Percentiles rank a stretch among this genome's conserved stretches.
Conservation (phyloP, 345 rosid species). For the Triadica sebifera region DNA sequence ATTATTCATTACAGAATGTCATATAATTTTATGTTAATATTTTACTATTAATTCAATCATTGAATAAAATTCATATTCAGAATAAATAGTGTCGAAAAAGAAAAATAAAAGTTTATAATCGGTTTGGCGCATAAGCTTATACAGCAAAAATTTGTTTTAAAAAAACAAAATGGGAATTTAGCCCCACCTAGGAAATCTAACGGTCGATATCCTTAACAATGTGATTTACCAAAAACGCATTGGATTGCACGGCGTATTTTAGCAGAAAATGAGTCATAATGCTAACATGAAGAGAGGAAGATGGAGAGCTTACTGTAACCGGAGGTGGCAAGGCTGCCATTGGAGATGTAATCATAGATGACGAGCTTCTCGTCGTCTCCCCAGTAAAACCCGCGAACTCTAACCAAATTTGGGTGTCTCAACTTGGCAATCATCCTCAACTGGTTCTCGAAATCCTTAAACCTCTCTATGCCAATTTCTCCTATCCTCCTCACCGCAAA, state of each 20-base stretch:
- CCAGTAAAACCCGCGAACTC: conserved; percentile 80
- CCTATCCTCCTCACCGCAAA: conserved; percentile 89
- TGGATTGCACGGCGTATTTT: conserved; percentile 4
- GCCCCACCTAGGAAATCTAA: not conserved
- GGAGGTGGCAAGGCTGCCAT: conserved; percentile 66
- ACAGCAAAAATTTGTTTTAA: too few relatives aligned
- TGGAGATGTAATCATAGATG: conserved; percentile 64
- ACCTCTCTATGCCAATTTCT: conserved; percentile 47
- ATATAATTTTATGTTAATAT: too few relatives aligned
- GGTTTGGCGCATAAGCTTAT: too few relatives aligned
- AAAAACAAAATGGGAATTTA: too few relatives aligned
- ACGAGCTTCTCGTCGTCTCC: conserved; percentile 83
- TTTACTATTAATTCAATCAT: too few relatives aligned
- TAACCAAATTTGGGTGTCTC: conserved; percentile 72
- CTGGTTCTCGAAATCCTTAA: conserved; percentile 72
- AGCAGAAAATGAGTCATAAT: not conserved
- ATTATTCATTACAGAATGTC: too few relatives aligned
- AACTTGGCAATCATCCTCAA: conserved; percentile 60
- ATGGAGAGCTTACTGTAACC: conserved; percentile 47
- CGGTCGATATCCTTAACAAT: conserved; percentile 1
- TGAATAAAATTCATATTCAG: too few relatives aligned
- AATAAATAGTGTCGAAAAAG: too few relatives aligned
- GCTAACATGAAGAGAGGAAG: conserved; percentile 24
- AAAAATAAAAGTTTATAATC: too few relatives aligned
- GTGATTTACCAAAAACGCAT: too few relatives aligned